Percentiles rank a stretch among this genome's conserved stretches.
Conservation (phyloP, 1,284 basidiomycete species). For the Neonothopanus nambi region DNA sequence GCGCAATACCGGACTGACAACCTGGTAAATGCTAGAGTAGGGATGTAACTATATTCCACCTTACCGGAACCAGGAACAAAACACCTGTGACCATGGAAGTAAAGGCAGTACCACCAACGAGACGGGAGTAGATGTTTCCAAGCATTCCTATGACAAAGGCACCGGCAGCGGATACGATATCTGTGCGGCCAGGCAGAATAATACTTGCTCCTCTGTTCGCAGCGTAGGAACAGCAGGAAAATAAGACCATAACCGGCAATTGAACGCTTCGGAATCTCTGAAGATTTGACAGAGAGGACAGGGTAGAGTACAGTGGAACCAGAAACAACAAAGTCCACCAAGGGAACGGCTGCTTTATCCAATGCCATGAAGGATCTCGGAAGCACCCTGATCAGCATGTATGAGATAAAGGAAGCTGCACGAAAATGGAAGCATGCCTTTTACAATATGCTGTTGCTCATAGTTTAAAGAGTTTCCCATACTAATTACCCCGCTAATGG, state of each 20-base stretch:
- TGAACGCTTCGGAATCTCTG: conserved; percentile 72
- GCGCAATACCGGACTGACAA: conserved; percentile 76
- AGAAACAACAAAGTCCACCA: conserved; percentile 77
- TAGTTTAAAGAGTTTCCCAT: conserved; percentile 49
- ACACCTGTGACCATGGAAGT: conserved; percentile 90
- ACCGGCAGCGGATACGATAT: conserved; percentile 74
- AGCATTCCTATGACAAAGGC: conserved; percentile 80
- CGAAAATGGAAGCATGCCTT: conserved; percentile 39
- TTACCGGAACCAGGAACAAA: conserved; percentile 79
- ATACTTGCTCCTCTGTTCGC: conserved; percentile 62
- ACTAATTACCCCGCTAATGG: conserved; percentile 62
- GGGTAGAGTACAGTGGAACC: conserved; percentile 78
- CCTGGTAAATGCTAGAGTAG: neutral
- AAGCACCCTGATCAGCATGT: conserved; percentile 59
- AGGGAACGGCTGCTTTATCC: conserved; percentile 75
- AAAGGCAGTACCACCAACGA: conserved; percentile 80
- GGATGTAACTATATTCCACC: conserved; percentile 5
- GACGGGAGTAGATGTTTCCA: conserved; percentile 79
- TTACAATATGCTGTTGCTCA: conserved; percentile 44
- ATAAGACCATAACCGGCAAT: conserved; percentile 75
- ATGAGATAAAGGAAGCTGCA: neutral
- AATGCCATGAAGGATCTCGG: conserved; percentile 70
- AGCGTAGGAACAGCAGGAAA: conserved; percentile 76
- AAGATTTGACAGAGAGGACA: conserved; percentile 77
- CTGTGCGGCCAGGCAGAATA: conserved; percentile 49